Conservation (phyloP, 768 basidiomycete genomes). For the Neoboletus subvelutipes region DNA sequence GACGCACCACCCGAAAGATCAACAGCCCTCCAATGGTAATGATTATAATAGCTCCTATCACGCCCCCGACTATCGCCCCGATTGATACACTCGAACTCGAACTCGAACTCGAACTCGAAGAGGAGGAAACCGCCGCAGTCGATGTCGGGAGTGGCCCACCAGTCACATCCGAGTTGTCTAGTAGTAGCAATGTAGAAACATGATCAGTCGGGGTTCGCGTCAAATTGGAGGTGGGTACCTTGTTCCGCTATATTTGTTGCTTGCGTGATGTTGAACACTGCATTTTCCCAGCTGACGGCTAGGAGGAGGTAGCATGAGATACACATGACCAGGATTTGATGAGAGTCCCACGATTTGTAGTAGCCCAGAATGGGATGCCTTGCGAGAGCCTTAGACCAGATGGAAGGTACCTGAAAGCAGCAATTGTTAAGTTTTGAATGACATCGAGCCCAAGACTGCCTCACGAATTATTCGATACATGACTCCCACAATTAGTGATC, state of each 20-base stretch:
- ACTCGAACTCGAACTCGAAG: slow-evolving; percentile 12
- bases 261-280: slow-evolving; percentile 11
- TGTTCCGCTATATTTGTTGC: slow-evolving; percentile 6
- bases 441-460: background rate
- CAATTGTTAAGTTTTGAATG: background rate
- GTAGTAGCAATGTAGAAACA: background rate
- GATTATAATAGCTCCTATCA: slow-evolving; percentile 17
- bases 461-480: slow-evolving; percentile 21
- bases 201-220: background rate
- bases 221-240: slow-evolving; percentile 8
- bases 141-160: slow-evolving; percentile 15
- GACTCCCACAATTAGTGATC: slow-evolving; percentile 14
- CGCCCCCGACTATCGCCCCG: slow-evolving; percentile 23
- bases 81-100: slow-evolving; percentile 10
- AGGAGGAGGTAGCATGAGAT: background rate
- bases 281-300: slow-evolving; percentile 22
- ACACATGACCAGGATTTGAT: background rate
- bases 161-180: slow-evolving; percentile 18
- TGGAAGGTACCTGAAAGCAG: slow-evolving; percentile 24
- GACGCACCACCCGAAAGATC: slow-evolving; percentile 9
- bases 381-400: slow-evolving; percentile 7
- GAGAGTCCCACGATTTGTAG: slow-evolving; percentile 21
- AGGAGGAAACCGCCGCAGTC: slow-evolving; percentile 3
- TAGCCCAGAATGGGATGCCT: slow-evolving; percentile 26
- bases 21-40: slow-evolving; percentile 18